Evolutionary conservation across 2,329 filamentous ascomycete genomes (phyloP).

Genomic region (Aspergillus felis): DNA sequence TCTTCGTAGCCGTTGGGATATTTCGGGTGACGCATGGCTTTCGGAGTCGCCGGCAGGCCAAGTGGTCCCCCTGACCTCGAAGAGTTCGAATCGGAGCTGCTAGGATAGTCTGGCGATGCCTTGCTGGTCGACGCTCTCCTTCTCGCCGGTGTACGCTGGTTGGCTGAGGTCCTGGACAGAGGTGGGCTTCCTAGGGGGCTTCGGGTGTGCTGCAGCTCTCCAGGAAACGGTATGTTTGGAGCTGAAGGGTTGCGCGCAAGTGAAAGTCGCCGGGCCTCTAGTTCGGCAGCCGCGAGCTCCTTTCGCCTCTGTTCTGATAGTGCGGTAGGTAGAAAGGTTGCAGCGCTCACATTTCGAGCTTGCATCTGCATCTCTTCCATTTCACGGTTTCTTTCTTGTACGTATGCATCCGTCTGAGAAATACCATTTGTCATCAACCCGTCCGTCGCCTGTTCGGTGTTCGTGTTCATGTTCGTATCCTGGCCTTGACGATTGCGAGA

Average conservation of each 20-base stretch:
- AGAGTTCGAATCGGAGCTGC: constrained; percentile 37
- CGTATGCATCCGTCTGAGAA: constrained; percentile 4
- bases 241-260: constrained; percentile 75
- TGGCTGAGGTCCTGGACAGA: constrained; percentile 29
- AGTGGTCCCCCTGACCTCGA: constrained; percentile 51
- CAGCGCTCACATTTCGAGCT: constrained; percentile 18
- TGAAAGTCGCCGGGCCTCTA: constrained; percentile 83
- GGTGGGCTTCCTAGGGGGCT: constrained; percentile 45
- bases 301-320: constrained; percentile 65
- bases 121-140: constrained; percentile 32
- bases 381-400: constrained; percentile 7
- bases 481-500: constrained; percentile 34
- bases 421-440: constrained; percentile 10
- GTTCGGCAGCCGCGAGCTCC: constrained; percentile 73
- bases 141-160: constrained; percentile 29
- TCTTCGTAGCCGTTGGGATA: constrained; percentile 52
- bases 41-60: constrained; percentile 84
- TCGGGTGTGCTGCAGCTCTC: constrained; percentile 43
- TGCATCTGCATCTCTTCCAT: constrained; percentile 16
- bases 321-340: constrained; percentile 27
- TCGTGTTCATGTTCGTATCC: constrained; percentile 17
- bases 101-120: constrained; percentile 37
- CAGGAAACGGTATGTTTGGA: constrained; percentile 74
- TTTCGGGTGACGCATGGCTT: constrained; percentile 79
- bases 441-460: constrained; percentile 5